Evolutionary conservation across 2,329 filamentous ascomycete species (phyloP).

Genomic region (Scorias spongiosa): DNA sequence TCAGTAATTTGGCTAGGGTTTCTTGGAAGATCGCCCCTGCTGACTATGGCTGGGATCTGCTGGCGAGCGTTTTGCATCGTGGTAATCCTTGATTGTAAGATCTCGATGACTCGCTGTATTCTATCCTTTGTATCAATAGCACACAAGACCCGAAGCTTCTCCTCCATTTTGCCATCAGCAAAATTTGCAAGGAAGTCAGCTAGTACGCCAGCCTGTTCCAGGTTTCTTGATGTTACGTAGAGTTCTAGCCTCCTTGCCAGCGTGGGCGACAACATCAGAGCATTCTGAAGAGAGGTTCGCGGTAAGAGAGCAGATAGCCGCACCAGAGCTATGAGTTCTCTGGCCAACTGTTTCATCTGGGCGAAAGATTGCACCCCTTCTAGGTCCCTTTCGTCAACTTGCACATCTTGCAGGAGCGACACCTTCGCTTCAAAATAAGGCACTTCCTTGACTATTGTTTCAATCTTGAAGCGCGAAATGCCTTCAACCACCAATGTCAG

Average conservation of each 20-base stretch:
- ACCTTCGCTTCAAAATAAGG: constrained; percentile 80
- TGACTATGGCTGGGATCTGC: constrained; percentile 52
- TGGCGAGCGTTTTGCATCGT: constrained; percentile 77
- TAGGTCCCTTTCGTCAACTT: constrained; percentile 35
- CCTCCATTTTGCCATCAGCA: constrained; percentile 72
- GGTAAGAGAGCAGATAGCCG: constrained; percentile 74
- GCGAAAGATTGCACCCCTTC: constrained; percentile 56
- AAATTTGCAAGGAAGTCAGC: constrained; percentile 97
- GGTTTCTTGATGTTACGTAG: constrained; percentile 69
- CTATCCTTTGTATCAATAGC: constrained; percentile 64
- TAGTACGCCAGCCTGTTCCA: constrained; percentile 67
- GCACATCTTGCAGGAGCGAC: constrained; percentile 49
- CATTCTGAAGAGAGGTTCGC: constrained; percentile 37
- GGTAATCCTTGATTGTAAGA: constrained; percentile 68
- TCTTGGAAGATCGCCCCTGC: constrained; percentile 15
- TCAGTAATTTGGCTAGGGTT: constrained; percentile 18
- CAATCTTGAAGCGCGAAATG: constrained; percentile 58
- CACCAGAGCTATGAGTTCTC: constrained; percentile 72
- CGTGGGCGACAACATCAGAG: constrained; percentile 54
- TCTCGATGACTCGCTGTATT: constrained; percentile 65
- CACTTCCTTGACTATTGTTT: constrained; percentile 58
- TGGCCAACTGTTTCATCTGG: constrained; percentile 67
- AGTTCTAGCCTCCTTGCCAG: constrained; percentile 73
- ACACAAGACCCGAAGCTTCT: constrained; percentile 78
- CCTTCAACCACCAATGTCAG: constrained; percentile 80